phyloP scores from a whole-genome alignment of 176 grass and related monocot species.

The Triticum urartu region DNA sequence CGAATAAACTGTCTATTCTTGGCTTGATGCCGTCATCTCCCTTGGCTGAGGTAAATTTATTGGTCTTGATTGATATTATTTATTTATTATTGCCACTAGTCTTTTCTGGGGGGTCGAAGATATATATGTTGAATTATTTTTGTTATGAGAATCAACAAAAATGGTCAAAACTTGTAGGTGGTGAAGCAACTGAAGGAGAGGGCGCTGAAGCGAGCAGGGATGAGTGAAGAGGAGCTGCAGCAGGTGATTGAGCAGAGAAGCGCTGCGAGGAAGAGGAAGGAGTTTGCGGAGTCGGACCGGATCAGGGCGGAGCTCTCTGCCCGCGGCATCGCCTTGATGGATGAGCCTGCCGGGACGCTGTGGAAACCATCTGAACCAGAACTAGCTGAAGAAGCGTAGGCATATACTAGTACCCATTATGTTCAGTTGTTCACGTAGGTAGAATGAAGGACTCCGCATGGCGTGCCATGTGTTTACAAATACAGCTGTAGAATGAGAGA shows the following conservation, averaged over 20 bases:
- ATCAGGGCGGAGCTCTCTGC: constrained; percentile 28
- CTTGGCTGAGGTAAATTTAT: constrained; percentile 30
- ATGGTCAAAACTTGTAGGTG: background rate
- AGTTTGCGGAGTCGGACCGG: constrained; percentile 11
- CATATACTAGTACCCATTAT: no score
- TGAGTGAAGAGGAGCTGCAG: constrained; percentile 41
- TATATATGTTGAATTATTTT: background rate
- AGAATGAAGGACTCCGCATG: background rate
- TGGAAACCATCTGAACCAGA: constrained; percentile 59
- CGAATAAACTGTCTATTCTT: constrained; percentile 34
- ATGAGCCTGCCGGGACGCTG: constrained; percentile 42
- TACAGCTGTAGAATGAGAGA: no score
- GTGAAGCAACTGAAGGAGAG: background rate
- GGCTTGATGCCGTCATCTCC: constrained; percentile 41
- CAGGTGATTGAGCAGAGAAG: background rate
- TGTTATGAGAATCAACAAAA: background rate
- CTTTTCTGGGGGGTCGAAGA: background rate
- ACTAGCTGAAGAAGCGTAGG: background rate
- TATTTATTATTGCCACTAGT: no score
- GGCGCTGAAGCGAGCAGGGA: constrained; percentile 30
- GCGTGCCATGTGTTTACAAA: no score
- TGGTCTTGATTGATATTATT: no score
- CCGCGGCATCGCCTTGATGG: constrained; percentile 56
- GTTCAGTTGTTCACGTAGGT: no score
- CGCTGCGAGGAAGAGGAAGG: background rate